Percentiles rank a stretch among this genome's conserved stretches.
phyloP scores from a whole-genome alignment of 192 early-diverging fungal species.

The Coemansia sp. region DNA sequence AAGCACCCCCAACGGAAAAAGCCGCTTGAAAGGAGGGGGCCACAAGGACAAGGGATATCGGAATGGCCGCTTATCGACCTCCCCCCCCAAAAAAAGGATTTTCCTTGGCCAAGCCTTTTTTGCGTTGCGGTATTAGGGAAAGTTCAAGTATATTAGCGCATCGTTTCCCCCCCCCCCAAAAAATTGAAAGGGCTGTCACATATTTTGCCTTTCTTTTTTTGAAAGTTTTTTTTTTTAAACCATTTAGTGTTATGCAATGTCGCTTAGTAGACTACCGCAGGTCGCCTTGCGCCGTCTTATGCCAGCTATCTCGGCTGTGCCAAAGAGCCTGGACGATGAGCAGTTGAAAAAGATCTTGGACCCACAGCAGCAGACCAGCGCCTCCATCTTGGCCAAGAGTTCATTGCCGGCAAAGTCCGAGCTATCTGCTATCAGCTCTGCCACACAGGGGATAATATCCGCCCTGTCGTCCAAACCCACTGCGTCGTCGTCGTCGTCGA shows the following conservation, averaged over 20 bases:
- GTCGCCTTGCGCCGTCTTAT: constrained; percentile 53
- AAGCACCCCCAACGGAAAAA: not conserved
- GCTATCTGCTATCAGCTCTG: not conserved
- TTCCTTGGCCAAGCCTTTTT: not conserved
- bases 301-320: constrained; percentile 48
- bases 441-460: constrained; percentile 25
- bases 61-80: not conserved
- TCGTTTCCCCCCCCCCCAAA: not conserved
- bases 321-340: constrained; percentile 54
- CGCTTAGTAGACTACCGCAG: constrained; percentile 53
- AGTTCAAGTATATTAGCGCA: constrained; percentile 3
- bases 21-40: not conserved
- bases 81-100: not conserved
- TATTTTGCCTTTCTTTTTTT: not conserved
- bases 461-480: constrained; percentile 29
- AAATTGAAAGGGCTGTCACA: not conserved
- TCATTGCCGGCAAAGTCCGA: constrained; percentile 27
- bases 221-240: not conserved
- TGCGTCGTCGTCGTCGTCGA: constrained; percentile 1
- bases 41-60: not conserved
- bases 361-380: constrained; percentile 24
- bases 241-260: constrained; percentile 22
- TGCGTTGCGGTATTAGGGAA: not conserved
- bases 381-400: constrained; percentile 10
- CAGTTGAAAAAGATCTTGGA: constrained; percentile 53